phyloP scores from a whole-genome alignment of 2,329 filamentous ascomycete genomes.

The Stemphylium lycopersici region DNA sequence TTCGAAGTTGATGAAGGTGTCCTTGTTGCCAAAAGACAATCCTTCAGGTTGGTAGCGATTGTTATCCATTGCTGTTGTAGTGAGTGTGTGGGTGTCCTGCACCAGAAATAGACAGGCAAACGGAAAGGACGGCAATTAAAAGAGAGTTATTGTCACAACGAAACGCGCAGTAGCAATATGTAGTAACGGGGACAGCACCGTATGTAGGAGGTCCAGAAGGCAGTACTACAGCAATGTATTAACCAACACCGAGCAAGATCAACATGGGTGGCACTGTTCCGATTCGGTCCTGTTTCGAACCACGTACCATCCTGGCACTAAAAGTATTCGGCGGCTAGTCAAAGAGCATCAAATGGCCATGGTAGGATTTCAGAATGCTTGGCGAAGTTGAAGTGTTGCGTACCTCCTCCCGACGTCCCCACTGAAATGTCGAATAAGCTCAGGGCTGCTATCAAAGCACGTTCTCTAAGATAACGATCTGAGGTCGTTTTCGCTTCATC shows the following conservation, averaged over 20 bases:
- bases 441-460: slow-evolving; percentile 27
- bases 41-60: slow-evolving; percentile 37
- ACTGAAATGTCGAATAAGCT: slow-evolving; percentile 37
- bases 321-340: slow-evolving; percentile 33
- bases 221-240: slow-evolving; percentile 31
- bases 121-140: slow-evolving; percentile 22
- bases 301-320: slow-evolving; percentile 28
- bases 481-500: slow-evolving; percentile 29
- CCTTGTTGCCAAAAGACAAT: slow-evolving; percentile 33
- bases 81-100: slow-evolving; percentile 39
- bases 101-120: slow-evolving; percentile 30
- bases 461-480: slow-evolving; percentile 27
- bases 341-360: slow-evolving; percentile 21
- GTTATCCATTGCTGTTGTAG: slow-evolving; percentile 38
- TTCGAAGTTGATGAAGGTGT: slow-evolving; percentile 31
- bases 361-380: slow-evolving; percentile 35
- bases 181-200: slow-evolving; percentile 34
- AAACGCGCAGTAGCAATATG: slow-evolving; percentile 16
- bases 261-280: slow-evolving; percentile 20
- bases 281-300: slow-evolving; percentile 38
- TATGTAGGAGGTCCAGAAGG: slow-evolving; percentile 23
- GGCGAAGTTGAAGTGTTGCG: slow-evolving; percentile 41
- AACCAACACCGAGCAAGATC: slow-evolving; percentile 29
- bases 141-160: slow-evolving; percentile 18
- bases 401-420: slow-evolving; percentile 41